These are phyloP conservation scores for Chaetomidium leptoderma DNA, from an alignment of 495 filamentous ascomycete species.

Conservation along the genomic window DNA sequence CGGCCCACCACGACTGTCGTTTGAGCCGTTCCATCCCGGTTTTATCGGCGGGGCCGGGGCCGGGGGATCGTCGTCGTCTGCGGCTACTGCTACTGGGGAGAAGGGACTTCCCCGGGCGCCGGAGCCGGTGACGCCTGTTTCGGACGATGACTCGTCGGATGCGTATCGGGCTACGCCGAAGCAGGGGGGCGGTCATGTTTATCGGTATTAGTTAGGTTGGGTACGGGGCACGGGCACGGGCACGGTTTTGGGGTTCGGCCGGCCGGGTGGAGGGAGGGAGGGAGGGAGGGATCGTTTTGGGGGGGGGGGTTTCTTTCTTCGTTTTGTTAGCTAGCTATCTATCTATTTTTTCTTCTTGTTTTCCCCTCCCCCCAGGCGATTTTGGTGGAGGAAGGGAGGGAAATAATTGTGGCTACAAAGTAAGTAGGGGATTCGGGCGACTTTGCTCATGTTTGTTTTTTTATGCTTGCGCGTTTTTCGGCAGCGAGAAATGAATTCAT, in stretches of 20 bases:
- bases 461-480: not conserved
- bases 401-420: no score
- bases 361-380: no score
- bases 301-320: not conserved
- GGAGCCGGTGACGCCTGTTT: conserved; percentile 28
- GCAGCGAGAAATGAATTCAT: not conserved
- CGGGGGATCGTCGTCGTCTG: not conserved
- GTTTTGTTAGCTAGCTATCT: no score
- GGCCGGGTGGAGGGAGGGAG: no score
- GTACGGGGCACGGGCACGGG: no score
- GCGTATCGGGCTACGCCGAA: conserved; percentile 24
- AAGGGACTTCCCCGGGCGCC: not conserved
- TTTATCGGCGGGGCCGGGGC: conserved; percentile 28
- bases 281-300: no score
- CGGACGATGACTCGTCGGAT: conserved; percentile 21
- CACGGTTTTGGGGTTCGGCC: no score
- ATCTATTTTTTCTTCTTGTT: no score
- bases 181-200: conserved; percentile 34
- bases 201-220: conserved; percentile 32
- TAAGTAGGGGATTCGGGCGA: no score
- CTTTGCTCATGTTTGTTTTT: not conserved
- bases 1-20: conserved; percentile 28
- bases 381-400: no score
- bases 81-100: not conserved
- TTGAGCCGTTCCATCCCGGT: conserved; percentile 52